Evolutionary conservation across 2,329 filamentous ascomycete genomes (phyloP).

Genomic region (Aspergillus tubingensis): DNA sequence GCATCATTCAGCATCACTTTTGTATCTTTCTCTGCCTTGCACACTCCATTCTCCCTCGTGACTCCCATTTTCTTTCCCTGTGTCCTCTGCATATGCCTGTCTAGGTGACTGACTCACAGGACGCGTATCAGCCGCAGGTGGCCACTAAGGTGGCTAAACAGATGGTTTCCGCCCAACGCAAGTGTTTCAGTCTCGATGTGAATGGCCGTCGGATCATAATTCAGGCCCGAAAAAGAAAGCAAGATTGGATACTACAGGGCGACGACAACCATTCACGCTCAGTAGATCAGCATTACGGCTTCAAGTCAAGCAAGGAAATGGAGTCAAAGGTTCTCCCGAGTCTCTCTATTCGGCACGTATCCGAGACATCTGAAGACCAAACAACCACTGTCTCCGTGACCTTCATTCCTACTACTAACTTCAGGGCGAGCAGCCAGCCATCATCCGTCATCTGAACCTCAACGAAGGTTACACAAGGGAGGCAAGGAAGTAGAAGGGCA

Average conservation of each 20-base stretch:
- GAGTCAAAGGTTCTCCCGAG: not conserved
- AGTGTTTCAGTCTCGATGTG: not conserved
- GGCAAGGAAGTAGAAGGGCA: not conserved
- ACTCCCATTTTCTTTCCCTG: not conserved
- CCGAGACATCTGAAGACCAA: not conserved
- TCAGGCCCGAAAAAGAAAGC: not conserved
- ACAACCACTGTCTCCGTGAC: not conserved
- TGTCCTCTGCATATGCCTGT: not conserved
- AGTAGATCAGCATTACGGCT: not conserved
- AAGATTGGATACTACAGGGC: not conserved
- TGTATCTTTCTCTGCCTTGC: not conserved
- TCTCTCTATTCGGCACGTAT: not conserved
- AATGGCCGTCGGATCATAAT: not conserved
- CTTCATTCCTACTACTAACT: not conserved
- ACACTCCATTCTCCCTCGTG: not conserved
- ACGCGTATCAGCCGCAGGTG: not conserved
- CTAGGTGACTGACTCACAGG: not conserved
- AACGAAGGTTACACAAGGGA: not conserved
- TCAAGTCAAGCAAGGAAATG: not conserved
- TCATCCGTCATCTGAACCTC: not conserved
- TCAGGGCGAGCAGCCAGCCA: not conserved
- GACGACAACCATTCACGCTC: not conserved
- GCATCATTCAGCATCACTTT: not conserved
- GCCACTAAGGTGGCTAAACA: not conserved
- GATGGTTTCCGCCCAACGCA: constrained; percentile 1